A percentile compares a stretch with the other conserved stretches of the same genome.
phyloP scores from a whole-genome alignment of 805 yeast genomes.

The Torulaspora maleeae region DNA sequence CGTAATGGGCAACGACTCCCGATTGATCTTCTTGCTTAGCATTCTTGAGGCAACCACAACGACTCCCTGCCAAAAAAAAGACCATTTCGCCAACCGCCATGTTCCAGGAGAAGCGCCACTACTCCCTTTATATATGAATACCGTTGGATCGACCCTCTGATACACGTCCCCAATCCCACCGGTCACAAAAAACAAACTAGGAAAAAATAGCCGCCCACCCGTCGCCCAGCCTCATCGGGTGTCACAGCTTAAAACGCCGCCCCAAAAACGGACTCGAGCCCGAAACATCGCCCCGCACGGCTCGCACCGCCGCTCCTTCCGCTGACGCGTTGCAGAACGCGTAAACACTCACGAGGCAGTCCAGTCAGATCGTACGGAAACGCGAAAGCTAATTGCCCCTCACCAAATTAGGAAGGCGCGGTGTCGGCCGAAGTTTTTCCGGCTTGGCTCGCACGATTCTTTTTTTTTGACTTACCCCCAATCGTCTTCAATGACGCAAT shows the following conservation, averaged over 20 bases:
- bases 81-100: not conserved
- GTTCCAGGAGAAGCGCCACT: not conserved
- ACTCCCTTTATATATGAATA: not conserved
- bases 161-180: conserved; percentile 3
- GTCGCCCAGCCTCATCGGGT: not conserved
- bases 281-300: not conserved
- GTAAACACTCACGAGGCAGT: too few species aligned
- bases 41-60: not conserved
- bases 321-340: not conserved
- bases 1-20: conserved; percentile 11
- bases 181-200: conserved; percentile 7
- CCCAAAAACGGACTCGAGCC: not conserved
- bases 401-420: too few species aligned
- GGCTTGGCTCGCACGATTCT: too few species aligned
- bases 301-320: not conserved
- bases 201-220: conserved; percentile 12
- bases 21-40: conserved; percentile 16
- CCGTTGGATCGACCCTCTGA: not conserved
- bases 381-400: too few species aligned
- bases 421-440: too few species aligned
- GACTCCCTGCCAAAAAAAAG: not conserved
- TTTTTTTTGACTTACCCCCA: too few species aligned
- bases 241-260: conserved; percentile 3
- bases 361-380: too few species aligned
- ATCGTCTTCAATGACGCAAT: too few species aligned